Evolutionary conservation across 306 rosid genomes (phyloP).

Genomic region (Lathyrus sativus): DNA sequence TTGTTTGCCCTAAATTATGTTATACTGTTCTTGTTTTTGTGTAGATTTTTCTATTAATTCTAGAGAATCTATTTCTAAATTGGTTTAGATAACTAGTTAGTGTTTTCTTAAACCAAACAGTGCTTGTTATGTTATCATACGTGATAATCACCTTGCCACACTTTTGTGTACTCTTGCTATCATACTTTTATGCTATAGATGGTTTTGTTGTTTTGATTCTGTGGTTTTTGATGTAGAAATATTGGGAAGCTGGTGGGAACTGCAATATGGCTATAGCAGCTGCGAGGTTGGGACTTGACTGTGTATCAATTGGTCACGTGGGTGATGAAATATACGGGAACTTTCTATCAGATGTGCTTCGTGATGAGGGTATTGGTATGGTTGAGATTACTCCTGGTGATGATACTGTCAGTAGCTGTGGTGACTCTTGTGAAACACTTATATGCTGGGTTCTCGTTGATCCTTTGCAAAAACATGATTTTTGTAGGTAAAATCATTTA

Average conservation of each 20-base stretch:
- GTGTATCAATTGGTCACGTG: constrained; percentile 81
- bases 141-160: too few relatives aligned
- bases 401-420: constrained; percentile 37
- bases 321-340: constrained; percentile 84
- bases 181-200: constrained; percentile 23
- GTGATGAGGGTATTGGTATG: constrained; percentile 70
- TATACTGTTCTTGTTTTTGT: too few relatives aligned
- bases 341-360: constrained; percentile 80
- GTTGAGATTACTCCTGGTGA: constrained; percentile 62
- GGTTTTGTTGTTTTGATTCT: constrained; percentile 25
- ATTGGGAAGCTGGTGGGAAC: constrained; percentile 99
- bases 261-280: constrained; percentile 95
- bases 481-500: constrained; percentile 74
- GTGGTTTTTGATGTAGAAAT: constrained; percentile 52
- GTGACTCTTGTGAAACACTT: constrained; percentile 64
- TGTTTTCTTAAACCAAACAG: constrained; percentile 2
- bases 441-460: constrained; percentile 98
- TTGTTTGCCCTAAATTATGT: too few relatives aligned
- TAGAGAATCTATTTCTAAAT: too few relatives aligned
- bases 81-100: too few relatives aligned
- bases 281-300: constrained; percentile 76
- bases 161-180: too few relatives aligned
- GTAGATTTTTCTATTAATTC: too few relatives aligned
- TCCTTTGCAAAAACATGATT: constrained; percentile 83
- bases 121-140: neutral